A percentile compares a stretch with the other conserved stretches of the same genome.
Conservation (phyloP, 78 protist genomes). For the Diacronema lutheri region DNA sequence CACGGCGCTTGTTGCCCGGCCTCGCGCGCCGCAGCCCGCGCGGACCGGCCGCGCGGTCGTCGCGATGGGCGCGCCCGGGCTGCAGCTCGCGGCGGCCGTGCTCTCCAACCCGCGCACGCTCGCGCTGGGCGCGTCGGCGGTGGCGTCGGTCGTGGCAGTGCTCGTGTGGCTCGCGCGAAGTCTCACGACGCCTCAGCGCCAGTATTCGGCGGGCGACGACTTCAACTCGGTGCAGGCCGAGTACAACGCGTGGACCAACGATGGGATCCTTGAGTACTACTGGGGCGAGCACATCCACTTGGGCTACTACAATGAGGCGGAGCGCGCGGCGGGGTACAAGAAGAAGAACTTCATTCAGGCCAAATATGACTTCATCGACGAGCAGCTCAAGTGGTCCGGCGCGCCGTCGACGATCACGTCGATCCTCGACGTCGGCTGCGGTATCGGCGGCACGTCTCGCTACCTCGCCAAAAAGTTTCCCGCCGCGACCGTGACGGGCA, state of each 20-base stretch:
- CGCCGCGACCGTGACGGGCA: constrained; percentile 23
- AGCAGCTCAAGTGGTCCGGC: constrained; percentile 7
- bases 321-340: background rate
- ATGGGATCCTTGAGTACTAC: constrained; percentile 52
- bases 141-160: background rate
- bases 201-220: background rate
- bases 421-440: constrained; percentile 49
- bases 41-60: too few species aligned
- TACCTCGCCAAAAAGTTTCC: constrained; percentile 31
- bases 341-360: constrained; percentile 30
- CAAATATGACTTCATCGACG: constrained; percentile 32
- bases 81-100: too few species aligned
- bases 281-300: constrained; percentile 62
- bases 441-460: constrained; percentile 41
- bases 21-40: too few species aligned
- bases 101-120: too few species aligned
- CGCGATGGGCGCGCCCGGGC: too few species aligned
- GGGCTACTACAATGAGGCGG: constrained; percentile 39
- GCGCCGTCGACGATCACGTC: background rate
- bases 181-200: background rate
- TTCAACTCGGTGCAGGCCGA: constrained; percentile 6
- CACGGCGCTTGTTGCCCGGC: too few species aligned
- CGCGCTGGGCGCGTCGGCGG: background rate
- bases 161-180: background rate
- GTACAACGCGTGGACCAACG: constrained; percentile 39